These are phyloP conservation scores for Lasiodiplodia sp. DNA, from an alignment of 2,329 filamentous ascomycete genomes.

Conservation along the genomic window DNA sequence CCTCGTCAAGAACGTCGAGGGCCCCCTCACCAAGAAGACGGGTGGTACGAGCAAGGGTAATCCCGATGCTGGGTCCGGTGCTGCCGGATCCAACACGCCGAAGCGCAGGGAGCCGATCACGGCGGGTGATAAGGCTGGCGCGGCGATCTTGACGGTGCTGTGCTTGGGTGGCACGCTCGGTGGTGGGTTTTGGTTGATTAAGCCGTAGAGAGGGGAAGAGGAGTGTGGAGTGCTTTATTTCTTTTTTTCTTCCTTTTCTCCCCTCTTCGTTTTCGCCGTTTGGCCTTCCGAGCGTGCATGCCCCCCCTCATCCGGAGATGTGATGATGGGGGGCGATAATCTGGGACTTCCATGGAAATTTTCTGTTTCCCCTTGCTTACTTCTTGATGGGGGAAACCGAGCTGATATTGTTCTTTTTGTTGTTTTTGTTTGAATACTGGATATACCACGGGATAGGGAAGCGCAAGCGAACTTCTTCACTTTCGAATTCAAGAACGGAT, in stretches of 20 bases:
- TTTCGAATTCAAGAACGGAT: too few relatives aligned
- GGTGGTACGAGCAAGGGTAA: conserved; percentile 62
- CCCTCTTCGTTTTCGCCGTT: not conserved
- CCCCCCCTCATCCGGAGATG: too few relatives aligned
- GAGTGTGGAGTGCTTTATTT: too few relatives aligned
- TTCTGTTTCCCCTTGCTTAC: too few relatives aligned
- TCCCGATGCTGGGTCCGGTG: conserved; percentile 46
- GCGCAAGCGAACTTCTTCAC: too few relatives aligned
- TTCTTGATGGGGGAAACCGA: too few relatives aligned
- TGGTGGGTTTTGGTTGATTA: conserved; percentile 62
- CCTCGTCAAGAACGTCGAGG: conserved; percentile 30
- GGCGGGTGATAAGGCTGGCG: conserved; percentile 71
- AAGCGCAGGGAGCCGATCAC: conserved; percentile 52
- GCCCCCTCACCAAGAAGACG: conserved; percentile 53
- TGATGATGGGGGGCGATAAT: too few relatives aligned
- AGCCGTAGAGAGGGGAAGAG: not conserved
- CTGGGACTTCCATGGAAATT: too few relatives aligned
- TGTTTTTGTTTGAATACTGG: too few relatives aligned
- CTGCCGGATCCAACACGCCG: conserved; percentile 38
- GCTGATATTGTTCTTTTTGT: too few relatives aligned
- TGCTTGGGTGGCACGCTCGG: conserved; percentile 63
- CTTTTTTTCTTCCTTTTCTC: not conserved
- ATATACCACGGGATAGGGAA: too few relatives aligned
- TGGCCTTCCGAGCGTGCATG: too few relatives aligned
- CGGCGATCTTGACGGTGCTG: conserved; percentile 68